These are phyloP conservation scores for Chaetomiaceae sp. DNA, from an alignment of 2,329 filamentous ascomycete species.

Conservation along the genomic window DNA sequence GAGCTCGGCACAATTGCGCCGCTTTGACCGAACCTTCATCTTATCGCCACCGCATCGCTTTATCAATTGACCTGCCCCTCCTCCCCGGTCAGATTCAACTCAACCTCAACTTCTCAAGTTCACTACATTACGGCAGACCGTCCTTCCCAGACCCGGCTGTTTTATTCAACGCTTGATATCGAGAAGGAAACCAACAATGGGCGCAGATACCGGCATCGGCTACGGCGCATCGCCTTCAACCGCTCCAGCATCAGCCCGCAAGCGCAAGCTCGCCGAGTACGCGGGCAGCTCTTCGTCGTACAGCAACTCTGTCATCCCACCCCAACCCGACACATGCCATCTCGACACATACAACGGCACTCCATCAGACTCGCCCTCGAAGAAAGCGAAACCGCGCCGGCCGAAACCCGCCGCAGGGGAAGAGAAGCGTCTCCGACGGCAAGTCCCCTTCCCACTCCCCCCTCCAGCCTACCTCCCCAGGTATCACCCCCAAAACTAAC, in stretches of 20 bases:
- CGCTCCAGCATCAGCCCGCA: conserved; percentile 2
- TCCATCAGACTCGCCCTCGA: not conserved
- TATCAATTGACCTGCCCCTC: no score
- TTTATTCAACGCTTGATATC: no score
- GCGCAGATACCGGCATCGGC: not conserved
- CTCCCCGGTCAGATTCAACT: no score
- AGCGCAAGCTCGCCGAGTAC: conserved; percentile 11
- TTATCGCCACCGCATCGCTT: no score
- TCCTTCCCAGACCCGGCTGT: no score
- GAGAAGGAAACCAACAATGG: not conserved
- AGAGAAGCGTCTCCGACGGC: conserved; percentile 37
- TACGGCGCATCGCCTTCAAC: not conserved
- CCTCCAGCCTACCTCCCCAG: no score
- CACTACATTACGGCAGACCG: no score
- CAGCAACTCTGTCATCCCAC: not conserved
- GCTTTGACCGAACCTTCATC: no score
- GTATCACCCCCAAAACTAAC: not conserved
- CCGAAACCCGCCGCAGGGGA: not conserved
- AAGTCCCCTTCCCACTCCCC: not conserved
- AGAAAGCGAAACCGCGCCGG: conserved; percentile 15
- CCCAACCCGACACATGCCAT: not conserved
- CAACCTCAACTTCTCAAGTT: no score
- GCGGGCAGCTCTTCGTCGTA: not conserved
- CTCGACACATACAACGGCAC: not conserved
- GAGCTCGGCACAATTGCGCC: no score